These are phyloP conservation scores for Coleophoma eucalyptorum DNA, from an alignment of 2,329 filamentous ascomycete genomes.

Conservation along the genomic window DNA sequence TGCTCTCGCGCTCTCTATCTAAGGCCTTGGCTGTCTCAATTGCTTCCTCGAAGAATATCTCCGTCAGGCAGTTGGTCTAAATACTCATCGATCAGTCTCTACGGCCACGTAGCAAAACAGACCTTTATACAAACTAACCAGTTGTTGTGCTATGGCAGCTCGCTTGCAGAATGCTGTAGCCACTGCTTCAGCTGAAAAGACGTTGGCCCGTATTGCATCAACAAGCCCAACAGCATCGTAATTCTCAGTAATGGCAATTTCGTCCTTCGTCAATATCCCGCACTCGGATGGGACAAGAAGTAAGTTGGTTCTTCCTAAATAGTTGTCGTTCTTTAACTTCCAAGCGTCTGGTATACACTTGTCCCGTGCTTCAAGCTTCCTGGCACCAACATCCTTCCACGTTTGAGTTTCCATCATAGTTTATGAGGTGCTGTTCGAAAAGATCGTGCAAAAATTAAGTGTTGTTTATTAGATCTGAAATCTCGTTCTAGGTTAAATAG, in stretches of 20 bases:
- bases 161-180: slow-evolving; percentile 45
- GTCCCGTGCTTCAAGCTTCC: background rate
- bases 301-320: background rate
- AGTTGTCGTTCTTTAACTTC: background rate
- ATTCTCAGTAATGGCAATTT: slow-evolving; percentile 41
- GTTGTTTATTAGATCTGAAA: too few relatives aligned
- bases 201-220: slow-evolving; percentile 31
- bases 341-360: background rate
- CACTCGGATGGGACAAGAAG: background rate
- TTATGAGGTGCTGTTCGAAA: too few relatives aligned
- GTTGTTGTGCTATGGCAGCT: slow-evolving; percentile 46
- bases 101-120: too few relatives aligned
- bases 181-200: slow-evolving; percentile 37
- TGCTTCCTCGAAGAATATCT: slow-evolving; percentile 44
- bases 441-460: too few relatives aligned
- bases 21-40: slow-evolving; percentile 36
- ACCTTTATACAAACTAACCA: slow-evolving; percentile 21
- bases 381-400: background rate
- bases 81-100: background rate
- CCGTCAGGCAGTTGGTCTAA: slow-evolving; percentile 37
- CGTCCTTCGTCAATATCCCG: slow-evolving; percentile 18
- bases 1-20: slow-evolving; percentile 34
- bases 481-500: too few relatives aligned
- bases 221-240: slow-evolving; percentile 21
- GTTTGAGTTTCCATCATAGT: too few relatives aligned